phyloP scores from a whole-genome alignment of 2,329 filamentous ascomycete genomes.

The Mollisiaceae sp. region DNA sequence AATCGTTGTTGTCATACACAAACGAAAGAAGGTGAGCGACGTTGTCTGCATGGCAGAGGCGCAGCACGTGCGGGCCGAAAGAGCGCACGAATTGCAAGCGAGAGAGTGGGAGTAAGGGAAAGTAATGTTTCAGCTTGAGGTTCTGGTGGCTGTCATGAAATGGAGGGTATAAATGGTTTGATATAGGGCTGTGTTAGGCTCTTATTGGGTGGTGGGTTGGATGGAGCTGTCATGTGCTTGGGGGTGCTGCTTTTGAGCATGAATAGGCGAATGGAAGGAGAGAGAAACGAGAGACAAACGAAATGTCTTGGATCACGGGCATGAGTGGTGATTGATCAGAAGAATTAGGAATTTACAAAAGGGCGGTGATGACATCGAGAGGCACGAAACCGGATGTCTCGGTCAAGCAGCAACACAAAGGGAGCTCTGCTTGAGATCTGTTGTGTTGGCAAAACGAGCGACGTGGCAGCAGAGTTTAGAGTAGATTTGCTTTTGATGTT shows the following conservation, averaged over 20 bases:
- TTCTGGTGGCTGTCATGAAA: background rate
- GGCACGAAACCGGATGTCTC: slow-evolving; percentile 13
- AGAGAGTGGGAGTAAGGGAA: background rate
- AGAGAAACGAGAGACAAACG: background rate
- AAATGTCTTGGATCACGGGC: background rate
- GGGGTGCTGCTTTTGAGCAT: background rate
- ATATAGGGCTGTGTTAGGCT: slow-evolving; percentile 10
- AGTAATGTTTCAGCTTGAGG: slow-evolving; percentile 1
- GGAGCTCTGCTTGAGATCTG: background rate
- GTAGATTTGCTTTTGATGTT: slow-evolving; percentile 12
- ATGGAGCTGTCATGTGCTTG: slow-evolving; percentile 7
- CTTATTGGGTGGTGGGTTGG: slow-evolving; percentile 1
- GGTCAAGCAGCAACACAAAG: background rate
- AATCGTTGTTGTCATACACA: background rate
- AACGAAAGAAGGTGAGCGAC: background rate
- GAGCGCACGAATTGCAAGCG: background rate
- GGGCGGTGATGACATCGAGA: slow-evolving; percentile 1
- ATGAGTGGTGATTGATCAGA: background rate
- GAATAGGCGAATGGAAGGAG: background rate
- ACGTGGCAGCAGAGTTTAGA: slow-evolving; percentile 11
- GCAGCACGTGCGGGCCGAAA: slow-evolving; percentile 1
- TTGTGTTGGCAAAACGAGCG: background rate
- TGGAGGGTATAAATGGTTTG: slow-evolving; percentile 12
- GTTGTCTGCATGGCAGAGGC: slow-evolving; percentile 4
- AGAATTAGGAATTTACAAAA: background rate